These are phyloP conservation scores for Dactylellina sp. DNA, from an alignment of 2,329 filamentous ascomycete species.

Conservation along the genomic window DNA sequence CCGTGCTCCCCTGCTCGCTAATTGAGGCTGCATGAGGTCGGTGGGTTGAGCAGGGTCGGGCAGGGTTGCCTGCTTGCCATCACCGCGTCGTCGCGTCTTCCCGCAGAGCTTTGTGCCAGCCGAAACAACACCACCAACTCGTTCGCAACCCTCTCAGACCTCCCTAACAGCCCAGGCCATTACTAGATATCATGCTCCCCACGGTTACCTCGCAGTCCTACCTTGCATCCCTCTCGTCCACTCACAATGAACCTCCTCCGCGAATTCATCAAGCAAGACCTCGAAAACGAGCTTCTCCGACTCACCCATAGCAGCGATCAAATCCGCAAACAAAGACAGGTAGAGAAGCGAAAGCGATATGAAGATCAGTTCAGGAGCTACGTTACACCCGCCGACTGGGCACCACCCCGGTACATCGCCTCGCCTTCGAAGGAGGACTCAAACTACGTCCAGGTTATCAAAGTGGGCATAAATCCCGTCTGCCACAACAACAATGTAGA, in stretches of 20 bases:
- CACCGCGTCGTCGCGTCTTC: constrained; percentile 17
- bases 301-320: constrained; percentile 10
- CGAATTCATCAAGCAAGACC: constrained; percentile 42
- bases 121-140: background rate
- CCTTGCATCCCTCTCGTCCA: background rate
- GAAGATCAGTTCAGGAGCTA: constrained; percentile 11
- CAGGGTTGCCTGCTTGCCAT: too few species aligned
- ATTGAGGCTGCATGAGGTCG: too few species aligned
- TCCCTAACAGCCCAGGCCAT: background rate
- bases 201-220: background rate
- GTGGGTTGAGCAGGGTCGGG: too few species aligned
- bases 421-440: constrained; percentile 17
- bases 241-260: constrained; percentile 32
- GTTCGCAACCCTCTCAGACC: background rate
- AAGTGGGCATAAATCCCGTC: constrained; percentile 11
- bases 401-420: constrained; percentile 32
- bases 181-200: constrained; percentile 8
- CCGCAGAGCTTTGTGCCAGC: background rate
- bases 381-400: constrained; percentile 27
- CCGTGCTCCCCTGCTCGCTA: too few species aligned
- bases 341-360: background rate
- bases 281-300: constrained; percentile 27
- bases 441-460: constrained; percentile 30
- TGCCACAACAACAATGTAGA: background rate
- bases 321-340: constrained; percentile 8